Percentiles rank a stretch among this genome's conserved stretches.
Evolutionary conservation across 331 rosid species (phyloP).

Genomic region (Malus hybrid): DNA sequence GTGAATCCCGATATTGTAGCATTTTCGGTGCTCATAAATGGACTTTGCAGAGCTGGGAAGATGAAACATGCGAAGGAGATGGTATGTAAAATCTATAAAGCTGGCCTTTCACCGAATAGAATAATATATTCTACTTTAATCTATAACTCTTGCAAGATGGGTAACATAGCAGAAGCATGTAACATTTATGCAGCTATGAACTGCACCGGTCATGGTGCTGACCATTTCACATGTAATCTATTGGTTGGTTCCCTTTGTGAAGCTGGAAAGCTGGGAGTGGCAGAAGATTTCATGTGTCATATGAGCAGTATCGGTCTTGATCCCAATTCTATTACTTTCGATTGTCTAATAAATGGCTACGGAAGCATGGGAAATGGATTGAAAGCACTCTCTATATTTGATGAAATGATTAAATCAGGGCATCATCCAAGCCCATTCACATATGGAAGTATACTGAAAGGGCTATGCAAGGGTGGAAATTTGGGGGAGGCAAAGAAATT

Average conservation of each 20-base stretch:
- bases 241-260: constrained; percentile 52
- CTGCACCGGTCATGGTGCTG: constrained; percentile 30
- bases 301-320: constrained; percentile 53
- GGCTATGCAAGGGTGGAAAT: constrained; percentile 54
- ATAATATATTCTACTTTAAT: constrained; percentile 58
- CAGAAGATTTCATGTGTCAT: constrained; percentile 60
- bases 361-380: constrained; percentile 51
- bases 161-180: constrained; percentile 47
- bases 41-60: constrained; percentile 52
- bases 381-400: constrained; percentile 47
- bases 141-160: constrained; percentile 57
- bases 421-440: constrained; percentile 57
- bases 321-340: constrained; percentile 47
- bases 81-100: constrained; percentile 53
- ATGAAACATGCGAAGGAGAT: constrained; percentile 53
- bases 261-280: constrained; percentile 43
- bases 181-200: constrained; percentile 56
- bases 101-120: constrained; percentile 42
- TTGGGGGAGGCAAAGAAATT: constrained; percentile 38
- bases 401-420: constrained; percentile 53
- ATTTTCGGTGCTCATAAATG: constrained; percentile 67
- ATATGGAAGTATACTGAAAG: constrained; percentile 56
- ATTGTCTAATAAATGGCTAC: constrained; percentile 50
- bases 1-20: constrained; percentile 49
- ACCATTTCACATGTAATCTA: constrained; percentile 49